These are phyloP conservation scores for Dictyostelium firmibasis DNA, from an alignment of 78 protist species.

Conservation along the genomic window DNA sequence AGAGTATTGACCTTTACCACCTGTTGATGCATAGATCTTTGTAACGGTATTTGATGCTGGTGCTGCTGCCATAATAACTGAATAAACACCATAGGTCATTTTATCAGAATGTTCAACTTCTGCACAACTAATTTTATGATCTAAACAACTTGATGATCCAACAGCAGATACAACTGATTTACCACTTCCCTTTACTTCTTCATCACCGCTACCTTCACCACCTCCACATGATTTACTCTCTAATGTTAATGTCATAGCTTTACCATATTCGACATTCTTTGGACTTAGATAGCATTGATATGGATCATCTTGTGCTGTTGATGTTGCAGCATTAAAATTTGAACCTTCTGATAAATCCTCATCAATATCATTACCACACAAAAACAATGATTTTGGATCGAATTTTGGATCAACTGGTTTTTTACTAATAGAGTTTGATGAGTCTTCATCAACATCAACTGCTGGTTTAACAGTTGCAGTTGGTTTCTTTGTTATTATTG, in stretches of 20 bases:
- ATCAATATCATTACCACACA: neutral
- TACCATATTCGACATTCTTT: neutral
- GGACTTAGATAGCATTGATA: neutral
- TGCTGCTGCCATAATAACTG: neutral
- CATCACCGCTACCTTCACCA: neutral
- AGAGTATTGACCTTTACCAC: slow-evolving; percentile 5
- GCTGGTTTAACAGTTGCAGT: neutral
- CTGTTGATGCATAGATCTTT: neutral
- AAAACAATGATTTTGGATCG: neutral
- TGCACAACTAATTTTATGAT: neutral
- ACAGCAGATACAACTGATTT: neutral
- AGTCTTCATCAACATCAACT: neutral
- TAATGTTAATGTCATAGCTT: neutral
- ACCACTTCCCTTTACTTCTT: neutral
- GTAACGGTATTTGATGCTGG: neutral
- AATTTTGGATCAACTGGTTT: neutral
- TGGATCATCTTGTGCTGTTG: neutral
- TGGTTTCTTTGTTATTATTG: neutral
- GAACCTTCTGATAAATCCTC: neutral
- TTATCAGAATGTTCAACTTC: neutral
- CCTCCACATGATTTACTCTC: neutral
- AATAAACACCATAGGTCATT: neutral
- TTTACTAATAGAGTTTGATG: neutral
- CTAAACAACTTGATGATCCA: neutral
- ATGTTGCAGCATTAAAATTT: neutral